These are phyloP conservation scores for Lodderomyces oxycetoniae DNA, from an alignment of 1,139 yeast species.

Conservation along the genomic window DNA sequence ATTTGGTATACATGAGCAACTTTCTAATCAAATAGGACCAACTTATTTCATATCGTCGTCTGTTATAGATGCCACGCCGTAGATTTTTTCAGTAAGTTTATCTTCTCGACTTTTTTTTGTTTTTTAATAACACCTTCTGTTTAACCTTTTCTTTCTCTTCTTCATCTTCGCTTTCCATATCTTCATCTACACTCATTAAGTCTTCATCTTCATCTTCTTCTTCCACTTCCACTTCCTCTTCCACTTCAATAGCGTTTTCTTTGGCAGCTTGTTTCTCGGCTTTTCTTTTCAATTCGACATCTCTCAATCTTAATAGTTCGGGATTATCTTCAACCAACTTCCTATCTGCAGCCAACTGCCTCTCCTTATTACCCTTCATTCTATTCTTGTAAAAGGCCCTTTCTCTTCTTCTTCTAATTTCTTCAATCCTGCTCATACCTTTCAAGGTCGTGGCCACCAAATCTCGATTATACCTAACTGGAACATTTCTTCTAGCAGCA, in stretches of 20 bases:
- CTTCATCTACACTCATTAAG: slow-evolving; percentile 41
- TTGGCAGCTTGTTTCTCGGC: slow-evolving; percentile 66
- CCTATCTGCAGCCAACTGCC: slow-evolving; percentile 78
- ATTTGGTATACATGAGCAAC: too few relatives aligned
- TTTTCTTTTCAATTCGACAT: slow-evolving; percentile 80
- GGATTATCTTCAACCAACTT: slow-evolving; percentile 86
- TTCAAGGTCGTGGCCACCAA: slow-evolving; percentile 87
- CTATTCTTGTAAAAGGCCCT: slow-evolving; percentile 98
- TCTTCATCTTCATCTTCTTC: slow-evolving; percentile 31
- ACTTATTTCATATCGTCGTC: slow-evolving; percentile 1
- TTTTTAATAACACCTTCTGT: slow-evolving; percentile 74
- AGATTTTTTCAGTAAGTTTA: too few relatives aligned
- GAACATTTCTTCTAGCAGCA: slow-evolving; percentile 96
- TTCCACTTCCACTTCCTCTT: slow-evolving; percentile 36
- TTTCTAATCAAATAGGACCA: too few relatives aligned
- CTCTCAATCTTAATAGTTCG: slow-evolving; percentile 85
- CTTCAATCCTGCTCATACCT: slow-evolving; percentile 95
- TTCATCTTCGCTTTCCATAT: slow-evolving; percentile 34
- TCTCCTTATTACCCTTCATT: slow-evolving; percentile 96
- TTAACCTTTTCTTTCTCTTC: slow-evolving; percentile 40
- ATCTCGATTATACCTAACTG: slow-evolving; percentile 96
- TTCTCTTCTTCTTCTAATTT: slow-evolving; percentile 94
- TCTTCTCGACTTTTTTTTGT: slow-evolving; percentile 49
- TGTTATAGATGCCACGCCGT: too few relatives aligned
- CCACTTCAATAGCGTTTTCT: slow-evolving; percentile 48